Base-by-base conservation (phyloP, 169 alveolate species). In the Plasmodium malariae region DNA sequence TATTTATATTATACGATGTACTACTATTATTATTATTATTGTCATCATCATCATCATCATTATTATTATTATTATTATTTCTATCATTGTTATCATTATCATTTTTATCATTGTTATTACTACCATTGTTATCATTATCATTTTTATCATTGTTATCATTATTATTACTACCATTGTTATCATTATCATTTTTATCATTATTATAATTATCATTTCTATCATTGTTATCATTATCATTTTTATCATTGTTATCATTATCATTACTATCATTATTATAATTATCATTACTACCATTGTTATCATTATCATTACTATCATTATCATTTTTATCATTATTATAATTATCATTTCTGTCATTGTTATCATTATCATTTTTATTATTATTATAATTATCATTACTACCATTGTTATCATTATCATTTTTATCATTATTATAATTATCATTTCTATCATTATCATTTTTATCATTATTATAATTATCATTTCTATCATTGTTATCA, bases 1-100 rank as follows among this genome's bases (percentile, higher is more conserved):
- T 36, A 3, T 70, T 48, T 48, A 57, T 34, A 21, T 48, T 70
- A 21, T 65, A 49, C 32, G 24, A 70, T 48, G 65, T 17, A 54
- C 26, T 34, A 14, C 34, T 43, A n/a, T 70, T 28, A 14, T 55
- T 21, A 55, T 55, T 55, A 9, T 40, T 9, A 40, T 9, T 40
- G 51, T 9, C 51, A 40, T 6, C 9, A 40, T 9, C n/a, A 40
- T 9, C 51, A 40, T 40, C 51, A n/a, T n/a, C n/a, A n/a, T n/a
- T n/a, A n/a, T n/a, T n/a, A n/a, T n/a, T n/a, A n/a, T n/a, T n/a
- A n/a, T n/a, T n/a, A n/a, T n/a, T n/a, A n/a, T n/a, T n/a, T n/a
- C n/a, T n/a, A 51, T 51, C 1, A 51, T n/a, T 0, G 24, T 6
- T 51, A 6, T 51, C 7, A 11, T 51, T 0, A n/a, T 54, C 19